A percentile compares a stretch with the other conserved stretches of the same genome.
Conservation (phyloP, 331 rosid species). For the Quercus phellos region DNA sequence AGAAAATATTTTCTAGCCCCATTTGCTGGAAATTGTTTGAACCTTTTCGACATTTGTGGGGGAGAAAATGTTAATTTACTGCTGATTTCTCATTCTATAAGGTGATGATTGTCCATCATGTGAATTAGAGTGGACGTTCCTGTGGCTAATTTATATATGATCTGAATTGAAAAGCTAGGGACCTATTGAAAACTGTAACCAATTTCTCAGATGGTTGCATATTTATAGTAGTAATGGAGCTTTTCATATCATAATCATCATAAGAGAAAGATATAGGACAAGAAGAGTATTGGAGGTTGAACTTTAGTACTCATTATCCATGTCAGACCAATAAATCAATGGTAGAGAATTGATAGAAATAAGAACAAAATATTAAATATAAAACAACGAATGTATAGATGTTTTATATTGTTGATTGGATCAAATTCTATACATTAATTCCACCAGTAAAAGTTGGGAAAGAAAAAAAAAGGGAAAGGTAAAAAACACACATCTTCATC, state of each 20-base stretch:
- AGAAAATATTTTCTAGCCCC: constrained; percentile 10
- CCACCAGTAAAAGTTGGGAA: too few species aligned
- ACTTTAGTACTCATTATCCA: constrained; percentile 9
- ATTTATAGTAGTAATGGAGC: neutral
- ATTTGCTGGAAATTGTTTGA: constrained; percentile 17
- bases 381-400: neutral
- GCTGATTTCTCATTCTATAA: constrained; percentile 37
- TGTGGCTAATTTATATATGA: constrained; percentile 39
- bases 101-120: constrained; percentile 61
- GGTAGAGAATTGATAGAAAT: constrained; percentile 9
- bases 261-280: constrained; percentile 9
- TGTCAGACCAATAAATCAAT: neutral
- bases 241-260: constrained; percentile 33
- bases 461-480: too few species aligned
- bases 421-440: too few species aligned
- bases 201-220: constrained; percentile 15
- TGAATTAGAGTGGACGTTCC: constrained; percentile 39
- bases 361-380: neutral
- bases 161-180: constrained; percentile 16
- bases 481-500: too few species aligned
- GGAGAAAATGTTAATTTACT: constrained; percentile 28
- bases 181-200: constrained; percentile 24
- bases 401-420: neutral
- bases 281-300: constrained; percentile 21
- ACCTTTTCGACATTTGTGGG: constrained; percentile 26